phyloP scores from a whole-genome alignment of 352 stramenopile genomes.

The Phytophthora melonis region DNA sequence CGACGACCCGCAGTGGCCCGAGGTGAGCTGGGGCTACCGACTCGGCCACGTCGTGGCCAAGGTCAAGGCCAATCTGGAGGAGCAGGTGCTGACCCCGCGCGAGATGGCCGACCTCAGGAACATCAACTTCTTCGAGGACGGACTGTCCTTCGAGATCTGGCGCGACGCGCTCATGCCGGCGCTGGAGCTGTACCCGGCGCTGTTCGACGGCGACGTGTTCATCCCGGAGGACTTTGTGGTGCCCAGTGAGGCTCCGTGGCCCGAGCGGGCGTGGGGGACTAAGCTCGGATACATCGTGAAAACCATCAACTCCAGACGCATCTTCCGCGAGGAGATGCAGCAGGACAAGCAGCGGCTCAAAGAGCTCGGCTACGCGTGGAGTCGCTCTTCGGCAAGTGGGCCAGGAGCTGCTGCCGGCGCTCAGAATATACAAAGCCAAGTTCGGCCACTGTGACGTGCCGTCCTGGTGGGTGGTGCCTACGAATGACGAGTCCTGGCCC shows the following conservation, averaged over 20 bases:
- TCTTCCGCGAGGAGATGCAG: constrained; percentile 59
- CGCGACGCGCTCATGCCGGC: constrained; percentile 46
- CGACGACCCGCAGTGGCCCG: constrained; percentile 77
- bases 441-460: constrained; percentile 92
- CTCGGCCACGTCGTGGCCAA: constrained; percentile 79
- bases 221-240: constrained; percentile 69
- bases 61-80: constrained; percentile 28
- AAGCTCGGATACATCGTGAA: constrained; percentile 69
- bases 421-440: constrained; percentile 83
- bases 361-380: constrained; percentile 68
- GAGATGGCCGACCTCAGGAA: constrained; percentile 46
- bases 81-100: constrained; percentile 44
- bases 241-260: constrained; percentile 60
- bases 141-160: constrained; percentile 45
- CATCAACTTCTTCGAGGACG: constrained; percentile 53
- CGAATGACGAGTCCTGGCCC: constrained; percentile 67
- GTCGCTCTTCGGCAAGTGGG: constrained; percentile 67
- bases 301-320: constrained; percentile 45
- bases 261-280: constrained; percentile 42
- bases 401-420: constrained; percentile 64
- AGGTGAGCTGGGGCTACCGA: constrained; percentile 79
- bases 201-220: constrained; percentile 33
- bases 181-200: constrained; percentile 46
- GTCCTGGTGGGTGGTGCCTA: constrained; percentile 61
- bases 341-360: constrained; percentile 50